These are phyloP conservation scores for Nicotiana tomentosiformis DNA, from an alignment of 257 asterid species.

Conservation along the genomic window DNA sequence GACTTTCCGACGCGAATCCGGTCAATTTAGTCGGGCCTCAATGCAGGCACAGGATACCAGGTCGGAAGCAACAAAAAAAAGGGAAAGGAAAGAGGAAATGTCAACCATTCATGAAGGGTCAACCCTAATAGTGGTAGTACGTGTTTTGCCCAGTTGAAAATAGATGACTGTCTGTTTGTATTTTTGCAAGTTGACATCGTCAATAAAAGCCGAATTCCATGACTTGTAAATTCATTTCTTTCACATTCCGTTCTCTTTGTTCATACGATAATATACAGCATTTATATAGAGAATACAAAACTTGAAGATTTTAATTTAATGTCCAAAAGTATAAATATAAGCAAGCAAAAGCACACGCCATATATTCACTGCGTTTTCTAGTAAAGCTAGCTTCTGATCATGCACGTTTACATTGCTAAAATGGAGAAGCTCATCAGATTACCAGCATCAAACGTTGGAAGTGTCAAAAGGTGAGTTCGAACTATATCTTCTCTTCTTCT, in stretches of 20 bases:
- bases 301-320: not conserved
- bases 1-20: too few relatives aligned
- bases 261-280: not conserved
- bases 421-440: not conserved
- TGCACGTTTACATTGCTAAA: not conserved
- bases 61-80: too few relatives aligned
- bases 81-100: too few relatives aligned
- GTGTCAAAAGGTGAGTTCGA: not conserved
- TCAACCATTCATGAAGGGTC: too few relatives aligned
- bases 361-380: not conserved
- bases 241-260: not conserved
- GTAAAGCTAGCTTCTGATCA: not conserved
- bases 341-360: not conserved
- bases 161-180: not conserved
- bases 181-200: not conserved
- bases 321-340: not conserved
- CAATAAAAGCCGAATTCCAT: not conserved
- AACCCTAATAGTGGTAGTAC: too few relatives aligned
- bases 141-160: too few relatives aligned
- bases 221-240: not conserved
- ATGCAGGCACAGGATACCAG: rapidly evolving
- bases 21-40: rapidly evolving
- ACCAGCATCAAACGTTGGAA: not conserved
- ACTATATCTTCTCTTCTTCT: not conserved
- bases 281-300: not conserved